Base-by-base conservation (phyloP, 345 rosid species). In the Lagerstroemia speciosa region DNA sequence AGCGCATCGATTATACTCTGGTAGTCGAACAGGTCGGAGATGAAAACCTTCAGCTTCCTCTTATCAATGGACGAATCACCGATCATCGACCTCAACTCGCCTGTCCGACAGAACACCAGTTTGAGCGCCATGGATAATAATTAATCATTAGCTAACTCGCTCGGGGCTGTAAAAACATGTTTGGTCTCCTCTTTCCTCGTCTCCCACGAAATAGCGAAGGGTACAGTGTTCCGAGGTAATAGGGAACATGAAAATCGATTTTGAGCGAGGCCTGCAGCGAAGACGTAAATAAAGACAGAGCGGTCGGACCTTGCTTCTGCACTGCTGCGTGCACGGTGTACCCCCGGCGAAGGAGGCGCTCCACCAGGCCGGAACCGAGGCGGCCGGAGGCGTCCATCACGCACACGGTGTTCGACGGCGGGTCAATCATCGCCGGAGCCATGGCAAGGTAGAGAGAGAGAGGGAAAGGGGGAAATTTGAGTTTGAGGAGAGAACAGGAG, bases 351-450 rank as follows among this genome's bases (percentile, higher is more conserved):
- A 84, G 75, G 67, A 87, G 81, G 29, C 76, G 78, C 30, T 69
- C 71, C 22, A 84, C 83, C 26, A 87, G 76, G 72, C 75, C 22
- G 36, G 80, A 81, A 67, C 89, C 91, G 9, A 87, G 80, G 62
- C 31, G 70, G 68, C 91, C 84, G 0, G 89, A 84, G 43, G 91
- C 91, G 43, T 84, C 89, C 89, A 84, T 84, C 63, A 87, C 91
- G 64, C 91, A 86, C 17, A 81, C 86, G 1, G 81, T 71, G 66
- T 72, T 69, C 0, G 75, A 69, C 14, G 57, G 45, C 6, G 57
- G 68, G 40, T 53, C 11, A 48, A 72, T 60, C 66, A 75, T 37
- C 69, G 83, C 74, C 8, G 86, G 79, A 2, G 85, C 86, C 88
- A 86, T 86, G 30, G 3, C 27, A 16, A 67, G 34, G 34, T 0